Percentiles rank a stretch among this genome's conserved stretches.
phyloP scores from a whole-genome alignment of 805 yeast genomes.

The Isabelozyma gotoi region DNA sequence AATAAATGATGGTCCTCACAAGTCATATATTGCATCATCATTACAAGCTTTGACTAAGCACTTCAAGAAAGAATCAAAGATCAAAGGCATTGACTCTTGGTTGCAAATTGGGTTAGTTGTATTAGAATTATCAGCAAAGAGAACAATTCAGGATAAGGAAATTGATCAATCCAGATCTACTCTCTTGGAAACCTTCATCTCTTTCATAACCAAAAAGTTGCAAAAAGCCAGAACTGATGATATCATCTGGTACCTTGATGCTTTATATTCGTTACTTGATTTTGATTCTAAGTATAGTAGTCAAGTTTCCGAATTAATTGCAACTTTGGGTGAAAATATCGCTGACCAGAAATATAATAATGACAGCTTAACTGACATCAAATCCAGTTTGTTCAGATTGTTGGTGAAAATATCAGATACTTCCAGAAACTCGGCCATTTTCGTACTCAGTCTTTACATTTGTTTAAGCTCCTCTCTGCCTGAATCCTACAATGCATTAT shows the following conservation, averaged over 20 bases:
- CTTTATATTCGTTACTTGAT: background rate
- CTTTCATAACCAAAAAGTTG: background rate
- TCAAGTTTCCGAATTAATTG: background rate
- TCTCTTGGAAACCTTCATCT: background rate
- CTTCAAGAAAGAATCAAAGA: conserved; percentile 2
- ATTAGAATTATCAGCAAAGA: background rate
- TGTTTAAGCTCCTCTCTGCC: background rate
- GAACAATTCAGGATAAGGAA: background rate
- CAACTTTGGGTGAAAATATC: background rate
- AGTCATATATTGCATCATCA: conserved; percentile 17
- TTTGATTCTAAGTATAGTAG: background rate
- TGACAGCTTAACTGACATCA: conserved; percentile 9
- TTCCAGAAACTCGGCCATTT: conserved; percentile 10
- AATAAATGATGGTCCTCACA: conserved; percentile 23
- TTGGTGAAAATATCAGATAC: conserved; percentile 12
- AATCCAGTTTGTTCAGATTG: conserved; percentile 25
- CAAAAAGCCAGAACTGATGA: background rate
- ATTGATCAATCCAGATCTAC: background rate
- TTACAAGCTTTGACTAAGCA: conserved; percentile 12
- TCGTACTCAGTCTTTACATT: conserved; percentile 12
- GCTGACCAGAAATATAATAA: background rate
- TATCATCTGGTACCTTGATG: background rate
- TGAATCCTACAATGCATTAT: conserved; percentile 11
- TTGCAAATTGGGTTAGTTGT: background rate
- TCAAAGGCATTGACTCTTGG: background rate